A percentile compares a stretch with the other conserved stretches of the same genome.
Evolutionary conservation across 345 rosid species (phyloP).

Genomic region (Rhizophora mangle): DNA sequence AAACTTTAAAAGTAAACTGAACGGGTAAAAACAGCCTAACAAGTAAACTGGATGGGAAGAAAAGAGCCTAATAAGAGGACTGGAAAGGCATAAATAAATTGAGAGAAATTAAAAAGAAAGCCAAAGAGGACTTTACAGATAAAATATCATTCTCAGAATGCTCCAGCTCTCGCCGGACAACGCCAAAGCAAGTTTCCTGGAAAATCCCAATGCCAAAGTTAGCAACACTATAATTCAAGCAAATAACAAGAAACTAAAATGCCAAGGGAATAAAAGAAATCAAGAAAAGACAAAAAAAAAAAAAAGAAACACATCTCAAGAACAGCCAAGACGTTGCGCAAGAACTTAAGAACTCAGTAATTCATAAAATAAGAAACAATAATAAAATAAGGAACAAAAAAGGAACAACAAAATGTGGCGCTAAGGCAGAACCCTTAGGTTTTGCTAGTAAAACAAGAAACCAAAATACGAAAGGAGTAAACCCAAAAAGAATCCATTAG

Average conservation of each 20-base stretch:
- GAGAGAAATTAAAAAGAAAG: not conserved
- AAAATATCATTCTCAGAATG: slow-evolving; percentile 62
- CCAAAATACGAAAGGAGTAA: not conserved
- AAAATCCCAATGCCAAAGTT: slow-evolving; percentile 11
- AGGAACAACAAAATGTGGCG: too few relatives aligned
- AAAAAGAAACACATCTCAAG: too few relatives aligned
- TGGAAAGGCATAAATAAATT: too few relatives aligned
- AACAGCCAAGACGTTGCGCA: too few relatives aligned
- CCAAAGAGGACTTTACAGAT: slow-evolving; percentile 30
- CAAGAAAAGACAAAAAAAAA: not conserved
- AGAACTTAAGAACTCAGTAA: too few relatives aligned
- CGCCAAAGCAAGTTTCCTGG: slow-evolving; percentile 85
- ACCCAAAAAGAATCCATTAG: not conserved
- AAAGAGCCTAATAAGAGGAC: too few relatives aligned
- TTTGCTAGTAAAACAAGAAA: too few relatives aligned
- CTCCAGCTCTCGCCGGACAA: slow-evolving; percentile 75
- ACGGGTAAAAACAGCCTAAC: too few relatives aligned
- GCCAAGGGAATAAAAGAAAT: not conserved
- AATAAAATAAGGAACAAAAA: not conserved
- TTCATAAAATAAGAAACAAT: not conserved
- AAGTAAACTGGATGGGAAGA: too few relatives aligned
- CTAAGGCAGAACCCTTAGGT: too few relatives aligned
- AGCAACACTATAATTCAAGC: too few relatives aligned
- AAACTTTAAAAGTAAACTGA: too few relatives aligned
- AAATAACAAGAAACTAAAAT: not conserved